phyloP scores from a whole-genome alignment of 78 protist species.

The Mastigamoeba balamuthi region DNA sequence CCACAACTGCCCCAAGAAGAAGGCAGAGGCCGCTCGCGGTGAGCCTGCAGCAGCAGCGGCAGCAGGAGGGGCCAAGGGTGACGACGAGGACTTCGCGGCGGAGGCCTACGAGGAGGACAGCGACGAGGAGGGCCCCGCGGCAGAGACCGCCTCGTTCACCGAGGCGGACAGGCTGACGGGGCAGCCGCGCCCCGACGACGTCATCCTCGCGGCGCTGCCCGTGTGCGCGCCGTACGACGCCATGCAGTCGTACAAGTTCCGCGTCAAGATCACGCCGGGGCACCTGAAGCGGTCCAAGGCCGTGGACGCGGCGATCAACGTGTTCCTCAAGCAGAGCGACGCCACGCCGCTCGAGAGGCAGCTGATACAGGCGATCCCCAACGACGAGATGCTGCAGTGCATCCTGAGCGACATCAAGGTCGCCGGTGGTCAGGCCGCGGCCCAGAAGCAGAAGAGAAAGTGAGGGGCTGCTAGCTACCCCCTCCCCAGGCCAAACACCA shows the following conservation, averaged over 20 bases:
- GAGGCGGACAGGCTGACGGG: conserved; percentile 53
- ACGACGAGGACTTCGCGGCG: no score
- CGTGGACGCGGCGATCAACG: conserved; percentile 12
- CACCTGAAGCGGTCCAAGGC: conserved; percentile 69
- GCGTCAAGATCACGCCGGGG: conserved; percentile 81
- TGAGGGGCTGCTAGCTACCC: no score
- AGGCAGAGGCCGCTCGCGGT: no score
- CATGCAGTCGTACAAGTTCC: conserved; percentile 46
- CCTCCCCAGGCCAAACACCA: no score
- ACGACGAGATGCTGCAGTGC: conserved; percentile 14
- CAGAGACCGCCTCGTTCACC: conserved; percentile 10
- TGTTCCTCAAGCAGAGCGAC: not conserved
- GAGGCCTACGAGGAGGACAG: no score
- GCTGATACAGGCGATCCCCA: conserved; percentile 20
- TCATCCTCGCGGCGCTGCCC: conserved; percentile 68
- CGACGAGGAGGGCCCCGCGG: conserved; percentile 11
- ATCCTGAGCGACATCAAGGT: not conserved
- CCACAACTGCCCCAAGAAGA: no score
- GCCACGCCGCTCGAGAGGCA: conserved; percentile 14
- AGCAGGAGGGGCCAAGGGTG: no score
- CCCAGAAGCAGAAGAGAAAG: no score
- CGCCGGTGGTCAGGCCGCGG: not conserved
- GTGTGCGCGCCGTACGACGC: conserved; percentile 69
- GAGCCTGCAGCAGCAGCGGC: no score
- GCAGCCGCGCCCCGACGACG: conserved; percentile 46